Evolutionary conservation across 2,329 filamentous ascomycete genomes (phyloP), one percentile per base, ranked within the genome.

Genomic region (Grosmannia serpens): DNA sequence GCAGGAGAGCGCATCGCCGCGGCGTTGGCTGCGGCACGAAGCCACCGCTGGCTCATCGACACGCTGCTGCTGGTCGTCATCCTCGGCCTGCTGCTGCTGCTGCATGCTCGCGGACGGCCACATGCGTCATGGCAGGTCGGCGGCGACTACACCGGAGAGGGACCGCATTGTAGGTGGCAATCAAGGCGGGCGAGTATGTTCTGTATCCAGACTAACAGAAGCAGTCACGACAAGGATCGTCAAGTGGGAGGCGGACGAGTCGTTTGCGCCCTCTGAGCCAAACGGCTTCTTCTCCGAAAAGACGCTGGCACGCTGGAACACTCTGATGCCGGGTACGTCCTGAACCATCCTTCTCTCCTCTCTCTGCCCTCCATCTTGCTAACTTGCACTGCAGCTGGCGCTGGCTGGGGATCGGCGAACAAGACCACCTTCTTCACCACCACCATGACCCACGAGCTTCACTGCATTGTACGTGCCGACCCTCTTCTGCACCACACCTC

Each of bases 381-480:
- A 10, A 24, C 55, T 53, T 6, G 29, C 47, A 7, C 7, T 4
- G 0, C 22, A 51, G 52, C 46, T 67, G 70, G 70, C n/a, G 70
- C 71, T 55, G 72, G 71, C 1, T 73, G 71, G 56, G 67, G 68
- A 13, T 66, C 63, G 53, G 61, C 64, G 0, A 56, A 56, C 29
- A 65, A 70, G 27, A 68, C 68, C 61, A 71, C 69, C 1, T 73
- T 73, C 49, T 73, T 72, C 59, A 73, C 72, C 2, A 73, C 71
- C 2, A 70, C 73, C 4, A 69, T 72, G 62, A 74, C 72, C 11
- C 73, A 74, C 61, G 71, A 74, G 62, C 63, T 74, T 33, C 72
- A 74, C 59, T 74, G 72, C 56, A 67, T 74, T 0, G 71, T 73
- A 63, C 58, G 70, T 57, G 24, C 5, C 8, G 20, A 44, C 3